Base-by-base conservation (phyloP, 129 eudicot species). In the Artemisia argyi region DNA sequence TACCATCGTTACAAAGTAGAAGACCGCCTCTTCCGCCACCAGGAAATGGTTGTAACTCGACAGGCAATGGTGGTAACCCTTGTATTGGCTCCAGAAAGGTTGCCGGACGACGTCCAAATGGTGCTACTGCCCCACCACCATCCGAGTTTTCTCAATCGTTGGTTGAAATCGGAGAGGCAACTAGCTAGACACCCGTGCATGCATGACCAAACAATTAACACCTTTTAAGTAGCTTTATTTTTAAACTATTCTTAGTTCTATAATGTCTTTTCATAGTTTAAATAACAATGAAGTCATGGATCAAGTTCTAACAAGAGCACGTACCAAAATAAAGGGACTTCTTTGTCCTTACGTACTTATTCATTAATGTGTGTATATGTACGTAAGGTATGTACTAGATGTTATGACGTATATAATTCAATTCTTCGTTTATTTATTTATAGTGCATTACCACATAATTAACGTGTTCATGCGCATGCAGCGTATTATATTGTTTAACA, bases 51-150 rank as follows among this genome's bases (percentile, higher is more conserved):
- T 60, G 65, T 60, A 60, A 26, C 44, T 11, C 4, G 16, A 60
- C 44, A 3, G 65, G 44, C 44, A 60, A 60, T 16, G 65, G 65
- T 19, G 65, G 65, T 24, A 60, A 60, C 65, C 65, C 42, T 24
- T 60, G 42, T 60, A 15, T 60, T 26, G 42, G 42, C 17, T 20
- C 16, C 65, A 60, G 28, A 3, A 60, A 60, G 65, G 5, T 17
- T 9, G 11, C 17, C 3, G 11, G 65, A 11, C 17, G 65, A 11
- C 17, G 18, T 60, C 18, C 1, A 5, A 24, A 1, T 60, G 14
- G 9, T 8, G 20, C 14, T 13, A 16, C 11, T 12, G 65, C 65
- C n/a, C 12, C 13, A 15, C 28, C 65, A 26, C 44, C 65, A 24
- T 18, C 44, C 11, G 35, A 22, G 24, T 18, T 11, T 32, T 2